A percentile compares a stretch with the other conserved stretches of the same genome.
phyloP scores from a whole-genome alignment of 2,329 filamentous ascomycete species.

The Sporothrix protearum region DNA sequence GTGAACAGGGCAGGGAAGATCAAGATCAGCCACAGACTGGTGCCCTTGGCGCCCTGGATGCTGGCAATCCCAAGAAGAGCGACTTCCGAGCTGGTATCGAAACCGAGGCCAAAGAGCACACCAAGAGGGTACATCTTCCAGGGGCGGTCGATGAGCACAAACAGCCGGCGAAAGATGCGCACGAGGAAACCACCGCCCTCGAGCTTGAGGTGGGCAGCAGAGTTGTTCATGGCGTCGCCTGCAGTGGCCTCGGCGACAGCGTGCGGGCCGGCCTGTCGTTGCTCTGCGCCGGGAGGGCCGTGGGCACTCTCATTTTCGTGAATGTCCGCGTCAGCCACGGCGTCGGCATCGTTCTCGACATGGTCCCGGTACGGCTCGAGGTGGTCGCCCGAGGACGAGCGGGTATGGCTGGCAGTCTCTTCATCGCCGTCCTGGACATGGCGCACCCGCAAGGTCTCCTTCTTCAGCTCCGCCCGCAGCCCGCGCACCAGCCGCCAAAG shows the following conservation, averaged over 20 bases:
- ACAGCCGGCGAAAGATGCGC: constrained; percentile 67
- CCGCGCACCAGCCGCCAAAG: constrained; percentile 71
- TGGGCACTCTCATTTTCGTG: constrained; percentile 14
- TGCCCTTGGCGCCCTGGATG: constrained; percentile 80
- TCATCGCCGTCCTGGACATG: constrained; percentile 33
- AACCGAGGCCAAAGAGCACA: constrained; percentile 84
- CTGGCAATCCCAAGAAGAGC: constrained; percentile 86
- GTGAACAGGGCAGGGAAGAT: constrained; percentile 91
- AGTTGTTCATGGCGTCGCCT: constrained; percentile 29
- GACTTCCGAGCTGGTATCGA: constrained; percentile 93
- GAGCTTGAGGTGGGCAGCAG: constrained; percentile 57
- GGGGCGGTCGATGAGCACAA: constrained; percentile 67
- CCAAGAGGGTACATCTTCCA: constrained; percentile 98
- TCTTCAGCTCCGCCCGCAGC: constrained; percentile 58
- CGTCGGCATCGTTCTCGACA: neutral
- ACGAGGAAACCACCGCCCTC: constrained; percentile 76
- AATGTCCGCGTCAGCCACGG: constrained; percentile 18
- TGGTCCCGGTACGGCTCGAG: constrained; percentile 1
- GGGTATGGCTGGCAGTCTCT: constrained; percentile 17
- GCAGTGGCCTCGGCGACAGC: constrained; percentile 23
- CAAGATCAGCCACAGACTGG: constrained; percentile 88
- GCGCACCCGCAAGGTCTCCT: constrained; percentile 31
- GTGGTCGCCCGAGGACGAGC: constrained; percentile 12
- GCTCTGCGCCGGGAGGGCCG: neutral
- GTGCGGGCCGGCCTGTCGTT: neutral